Conservation (phyloP, 1,284 basidiomycete species). For the Entoloma clypeatum region DNA sequence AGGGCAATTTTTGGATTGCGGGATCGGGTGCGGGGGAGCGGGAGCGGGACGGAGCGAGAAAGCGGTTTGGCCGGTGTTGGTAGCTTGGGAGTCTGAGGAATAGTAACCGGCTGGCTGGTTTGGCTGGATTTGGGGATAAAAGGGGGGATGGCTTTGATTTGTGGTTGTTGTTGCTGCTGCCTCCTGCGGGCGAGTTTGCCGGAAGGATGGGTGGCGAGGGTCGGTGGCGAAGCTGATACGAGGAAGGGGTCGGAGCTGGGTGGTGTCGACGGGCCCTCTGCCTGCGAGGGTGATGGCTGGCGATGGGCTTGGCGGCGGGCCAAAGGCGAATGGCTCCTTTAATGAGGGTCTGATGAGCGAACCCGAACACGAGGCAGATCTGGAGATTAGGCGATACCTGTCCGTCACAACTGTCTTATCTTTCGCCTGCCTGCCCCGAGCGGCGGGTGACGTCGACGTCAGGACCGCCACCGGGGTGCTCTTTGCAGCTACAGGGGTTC, state of each 20-base stretch:
- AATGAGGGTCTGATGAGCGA: slow-evolving; percentile 10
- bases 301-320: slow-evolving; percentile 43
- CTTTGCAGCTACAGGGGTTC: slow-evolving; percentile 22
- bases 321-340: slow-evolving; percentile 47
- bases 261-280: slow-evolving; percentile 45
- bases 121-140: no score
- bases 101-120: slow-evolving; percentile 13
- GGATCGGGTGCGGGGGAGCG: slow-evolving; percentile 27
- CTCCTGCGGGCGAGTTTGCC: slow-evolving; percentile 57
- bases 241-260: slow-evolving; percentile 59
- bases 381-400: slow-evolving; percentile 9
- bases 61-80: slow-evolving; percentile 21
- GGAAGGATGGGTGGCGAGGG: slow-evolving; percentile 37
- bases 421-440: slow-evolving; percentile 13
- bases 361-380: slow-evolving; percentile 5
- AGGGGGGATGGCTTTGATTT: slow-evolving; percentile 44
- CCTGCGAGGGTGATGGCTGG: slow-evolving; percentile 68
- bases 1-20: slow-evolving; percentile 17
- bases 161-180: slow-evolving; percentile 34
- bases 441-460: slow-evolving; percentile 9
- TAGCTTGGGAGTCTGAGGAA: slow-evolving; percentile 16
- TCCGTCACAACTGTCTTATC: slow-evolving; percentile 18
- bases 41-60: slow-evolving; percentile 41
- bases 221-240: slow-evolving; percentile 39
- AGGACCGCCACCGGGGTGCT: slow-evolving; percentile 15